Evolutionary conservation across 2,329 filamentous ascomycete species (phyloP).

Genomic region (Sporothrix inflata): DNA sequence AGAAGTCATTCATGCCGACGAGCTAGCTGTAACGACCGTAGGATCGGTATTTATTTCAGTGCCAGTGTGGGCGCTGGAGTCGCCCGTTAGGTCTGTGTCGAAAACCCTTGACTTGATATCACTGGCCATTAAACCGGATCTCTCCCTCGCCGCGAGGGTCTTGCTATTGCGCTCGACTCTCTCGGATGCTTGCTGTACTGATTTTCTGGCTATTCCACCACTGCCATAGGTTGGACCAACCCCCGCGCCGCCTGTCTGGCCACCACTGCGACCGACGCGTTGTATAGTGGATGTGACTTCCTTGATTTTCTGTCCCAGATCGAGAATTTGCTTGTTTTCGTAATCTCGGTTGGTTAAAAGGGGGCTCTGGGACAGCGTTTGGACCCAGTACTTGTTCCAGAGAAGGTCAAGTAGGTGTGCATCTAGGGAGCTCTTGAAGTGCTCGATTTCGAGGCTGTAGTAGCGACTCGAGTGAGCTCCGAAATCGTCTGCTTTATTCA

Average conservation of each 20-base stretch:
- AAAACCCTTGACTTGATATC: slow-evolving; percentile 68
- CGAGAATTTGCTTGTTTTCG: slow-evolving; percentile 86
- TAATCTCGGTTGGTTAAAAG: slow-evolving; percentile 92
- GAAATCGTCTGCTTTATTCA: slow-evolving; percentile 95
- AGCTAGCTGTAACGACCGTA: background rate
- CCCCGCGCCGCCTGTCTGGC: slow-evolving; percentile 36
- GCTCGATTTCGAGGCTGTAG: slow-evolving; percentile 87
- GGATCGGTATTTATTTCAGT: background rate
- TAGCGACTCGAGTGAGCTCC: slow-evolving; percentile 89
- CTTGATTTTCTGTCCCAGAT: slow-evolving; percentile 80
- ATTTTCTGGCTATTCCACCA: slow-evolving; percentile 35
- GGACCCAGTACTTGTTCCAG: slow-evolving; percentile 99
- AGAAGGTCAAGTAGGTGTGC: slow-evolving; percentile 81
- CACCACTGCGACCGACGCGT: slow-evolving; percentile 39
- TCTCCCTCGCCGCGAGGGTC: slow-evolving; percentile 64
- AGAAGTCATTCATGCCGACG: background rate
- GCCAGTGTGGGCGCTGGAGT: no score
- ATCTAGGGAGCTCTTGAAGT: slow-evolving; percentile 94
- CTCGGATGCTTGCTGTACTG: slow-evolving; percentile 55
- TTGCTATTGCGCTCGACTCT: slow-evolving; percentile 66
- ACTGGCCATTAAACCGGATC: slow-evolving; percentile 63
- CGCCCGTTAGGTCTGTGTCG: slow-evolving; percentile 4
- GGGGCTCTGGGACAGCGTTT: slow-evolving; percentile 88
- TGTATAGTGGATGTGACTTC: slow-evolving; percentile 57
- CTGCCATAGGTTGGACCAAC: slow-evolving; percentile 38